Conservation (phyloP, 2,329 filamentous ascomycete species). For the Tolypocladium ovalisporum region DNA sequence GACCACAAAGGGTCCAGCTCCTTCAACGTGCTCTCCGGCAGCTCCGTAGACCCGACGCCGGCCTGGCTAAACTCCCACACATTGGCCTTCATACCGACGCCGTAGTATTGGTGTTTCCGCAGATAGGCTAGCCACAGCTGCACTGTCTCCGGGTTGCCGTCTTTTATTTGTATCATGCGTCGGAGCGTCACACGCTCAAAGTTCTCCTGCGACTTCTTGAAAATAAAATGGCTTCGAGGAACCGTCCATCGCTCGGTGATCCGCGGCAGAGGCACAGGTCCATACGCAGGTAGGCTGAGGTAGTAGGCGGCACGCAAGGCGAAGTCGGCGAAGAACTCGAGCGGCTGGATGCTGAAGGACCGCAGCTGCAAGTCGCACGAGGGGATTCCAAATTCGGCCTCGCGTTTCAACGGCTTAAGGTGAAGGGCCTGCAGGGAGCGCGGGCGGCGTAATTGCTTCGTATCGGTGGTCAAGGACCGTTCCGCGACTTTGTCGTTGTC, state of each 20-base stretch:
- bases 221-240: conserved; percentile 77
- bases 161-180: conserved; percentile 82
- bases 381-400: conserved; percentile 65
- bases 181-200: conserved; percentile 86
- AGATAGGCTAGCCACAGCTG: conserved; percentile 89
- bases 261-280: conserved; percentile 75
- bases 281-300: conserved; percentile 73
- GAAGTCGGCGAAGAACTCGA: conserved; percentile 93
- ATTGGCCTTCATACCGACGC: conserved; percentile 99
- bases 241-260: conserved; percentile 94
- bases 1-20: conserved; percentile 42
- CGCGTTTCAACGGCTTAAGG: conserved; percentile 69
- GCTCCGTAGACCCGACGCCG: conserved; percentile 28
- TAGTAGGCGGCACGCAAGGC: conserved; percentile 92
- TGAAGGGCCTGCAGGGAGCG: conserved; percentile 78
- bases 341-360: conserved; percentile 79
- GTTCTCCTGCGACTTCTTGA: conserved; percentile 97
- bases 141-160: conserved; percentile 80
- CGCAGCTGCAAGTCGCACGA: conserved; percentile 87
- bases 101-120: conserved; percentile 84
- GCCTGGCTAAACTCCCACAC: conserved; percentile 77
- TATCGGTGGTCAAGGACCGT: neutral
- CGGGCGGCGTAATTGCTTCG: conserved; percentile 45
- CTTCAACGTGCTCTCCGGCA: conserved; percentile 11
- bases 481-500: neutral